Conservation (phyloP, 495 filamentous ascomycete genomes). For the Talaromyces adpressus region DNA sequence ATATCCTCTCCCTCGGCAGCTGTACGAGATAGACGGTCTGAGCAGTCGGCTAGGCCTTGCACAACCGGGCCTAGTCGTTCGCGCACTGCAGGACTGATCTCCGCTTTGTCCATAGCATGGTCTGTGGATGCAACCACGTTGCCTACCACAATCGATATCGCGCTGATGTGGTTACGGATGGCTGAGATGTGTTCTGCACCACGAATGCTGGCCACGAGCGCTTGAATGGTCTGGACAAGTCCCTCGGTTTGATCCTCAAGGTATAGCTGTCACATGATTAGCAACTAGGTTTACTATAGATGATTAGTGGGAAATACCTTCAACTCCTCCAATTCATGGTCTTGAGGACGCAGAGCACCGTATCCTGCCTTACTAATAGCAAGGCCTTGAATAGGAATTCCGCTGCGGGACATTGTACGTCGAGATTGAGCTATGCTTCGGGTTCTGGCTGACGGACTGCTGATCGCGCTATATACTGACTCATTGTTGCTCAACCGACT, state of each 20-base stretch:
- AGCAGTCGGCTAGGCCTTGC: conserved; percentile 54
- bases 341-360: conserved; percentile 28
- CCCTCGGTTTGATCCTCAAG: conserved; percentile 78
- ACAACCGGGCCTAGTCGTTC: conserved; percentile 56
- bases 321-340: conserved; percentile 63
- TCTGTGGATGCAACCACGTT: conserved; percentile 64
- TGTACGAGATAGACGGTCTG: conserved; percentile 58
- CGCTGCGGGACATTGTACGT: conserved; percentile 14
- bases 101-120: conserved; percentile 41
- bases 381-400: conserved; percentile 19
- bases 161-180: conserved; percentile 61
- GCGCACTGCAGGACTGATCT: conserved; percentile 34
- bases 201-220: conserved; percentile 73
- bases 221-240: conserved; percentile 75
- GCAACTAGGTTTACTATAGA: neutral
- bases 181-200: conserved; percentile 56
- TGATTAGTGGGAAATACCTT: conserved; percentile 36
- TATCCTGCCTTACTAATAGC: conserved; percentile 25
- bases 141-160: conserved; percentile 62
- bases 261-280: conserved; percentile 48
- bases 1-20: conserved; percentile 56
- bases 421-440: conserved; percentile 17
- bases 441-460: conserved; percentile 33
- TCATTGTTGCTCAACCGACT: conserved; percentile 40
- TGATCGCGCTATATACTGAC: conserved; percentile 48